Conservation (phyloP, 2,329 filamentous ascomycete genomes). For the Colletotrichum sp. region DNA sequence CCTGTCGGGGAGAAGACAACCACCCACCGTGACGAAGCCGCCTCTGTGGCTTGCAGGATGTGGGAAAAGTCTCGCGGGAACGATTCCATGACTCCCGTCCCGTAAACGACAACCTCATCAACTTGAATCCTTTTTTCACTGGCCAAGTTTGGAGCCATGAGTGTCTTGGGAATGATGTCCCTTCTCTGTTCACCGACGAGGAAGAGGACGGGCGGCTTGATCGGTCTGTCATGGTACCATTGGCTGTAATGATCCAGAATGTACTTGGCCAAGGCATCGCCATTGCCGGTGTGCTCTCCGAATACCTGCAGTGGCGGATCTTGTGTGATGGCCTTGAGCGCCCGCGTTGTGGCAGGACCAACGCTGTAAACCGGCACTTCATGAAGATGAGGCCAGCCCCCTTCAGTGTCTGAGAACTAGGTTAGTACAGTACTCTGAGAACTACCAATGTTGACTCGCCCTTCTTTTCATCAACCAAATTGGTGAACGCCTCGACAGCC, state of each 20-base stretch:
- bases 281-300: slow-evolving; percentile 84
- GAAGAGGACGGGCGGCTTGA: slow-evolving; percentile 76
- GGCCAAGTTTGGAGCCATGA: slow-evolving; percentile 65
- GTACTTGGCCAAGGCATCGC: slow-evolving; percentile 76
- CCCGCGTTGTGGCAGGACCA: slow-evolving; percentile 79
- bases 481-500: slow-evolving; percentile 78
- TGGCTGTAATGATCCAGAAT: slow-evolving; percentile 79
- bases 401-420: slow-evolving; percentile 17
- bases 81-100: slow-evolving; percentile 80
- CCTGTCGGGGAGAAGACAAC: slow-evolving; percentile 76
- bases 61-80: slow-evolving; percentile 72
- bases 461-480: slow-evolving; percentile 62
- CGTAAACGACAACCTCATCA: slow-evolving; percentile 84
- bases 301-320: slow-evolving; percentile 65
- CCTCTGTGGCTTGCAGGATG: slow-evolving; percentile 51
- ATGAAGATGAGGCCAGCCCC: slow-evolving; percentile 57
- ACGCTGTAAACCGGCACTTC: slow-evolving; percentile 76
- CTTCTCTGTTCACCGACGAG: slow-evolving; percentile 88
- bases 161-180: slow-evolving; percentile 85
- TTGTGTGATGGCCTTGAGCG: slow-evolving; percentile 64
- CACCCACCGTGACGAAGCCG: slow-evolving; percentile 64
- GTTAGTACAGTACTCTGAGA: neutral
- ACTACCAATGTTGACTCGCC: slow-evolving; percentile 27
- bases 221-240: slow-evolving; percentile 47
- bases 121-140: slow-evolving; percentile 64